phyloP scores from a whole-genome alignment of 2,329 filamentous ascomycete species.

The Monilinia aucupariae region DNA sequence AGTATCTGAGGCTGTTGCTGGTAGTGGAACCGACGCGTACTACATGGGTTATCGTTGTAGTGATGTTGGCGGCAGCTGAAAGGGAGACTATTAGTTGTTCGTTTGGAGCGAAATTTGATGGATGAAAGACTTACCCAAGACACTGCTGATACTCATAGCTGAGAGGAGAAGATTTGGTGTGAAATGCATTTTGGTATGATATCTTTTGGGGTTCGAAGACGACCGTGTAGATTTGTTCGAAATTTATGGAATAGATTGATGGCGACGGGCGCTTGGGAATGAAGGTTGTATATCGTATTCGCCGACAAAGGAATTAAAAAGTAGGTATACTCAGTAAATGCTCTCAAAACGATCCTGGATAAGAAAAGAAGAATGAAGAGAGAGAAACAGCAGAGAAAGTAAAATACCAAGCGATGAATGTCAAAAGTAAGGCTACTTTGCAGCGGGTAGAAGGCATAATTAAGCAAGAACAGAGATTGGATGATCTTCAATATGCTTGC shows the following conservation, averaged over 20 bases:
- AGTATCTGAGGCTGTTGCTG: constrained; percentile 52
- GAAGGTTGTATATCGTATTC: constrained; percentile 30
- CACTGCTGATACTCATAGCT: constrained; percentile 31
- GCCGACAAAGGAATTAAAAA: constrained; percentile 30
- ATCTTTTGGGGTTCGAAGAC: constrained; percentile 23
- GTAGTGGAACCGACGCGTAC: constrained; percentile 53
- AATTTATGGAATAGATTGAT: constrained; percentile 12
- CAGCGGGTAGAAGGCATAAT: constrained; percentile 27
- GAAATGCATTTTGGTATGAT: constrained; percentile 34
- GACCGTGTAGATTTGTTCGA: constrained; percentile 22
- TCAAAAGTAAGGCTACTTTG: constrained; percentile 7
- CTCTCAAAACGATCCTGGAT: constrained; percentile 4
- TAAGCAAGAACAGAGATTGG: constrained; percentile 22
- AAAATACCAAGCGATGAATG: constrained; percentile 10
- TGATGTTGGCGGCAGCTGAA: constrained; percentile 15
- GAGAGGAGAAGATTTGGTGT: constrained; percentile 28
- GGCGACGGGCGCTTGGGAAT: constrained; percentile 31
- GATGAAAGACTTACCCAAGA: constrained; percentile 28
- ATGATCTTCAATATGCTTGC: constrained; percentile 22
- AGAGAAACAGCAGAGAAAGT: constrained; percentile 1
- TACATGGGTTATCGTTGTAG: constrained; percentile 47
- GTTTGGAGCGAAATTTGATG: background rate
- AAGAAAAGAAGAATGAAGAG: constrained; percentile 13
- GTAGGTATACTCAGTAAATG: constrained; percentile 5
- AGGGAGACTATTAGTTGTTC: background rate